Conservation (phyloP, 192 early-diverging fungal species). For the Umbelopsis vinacea region DNA sequence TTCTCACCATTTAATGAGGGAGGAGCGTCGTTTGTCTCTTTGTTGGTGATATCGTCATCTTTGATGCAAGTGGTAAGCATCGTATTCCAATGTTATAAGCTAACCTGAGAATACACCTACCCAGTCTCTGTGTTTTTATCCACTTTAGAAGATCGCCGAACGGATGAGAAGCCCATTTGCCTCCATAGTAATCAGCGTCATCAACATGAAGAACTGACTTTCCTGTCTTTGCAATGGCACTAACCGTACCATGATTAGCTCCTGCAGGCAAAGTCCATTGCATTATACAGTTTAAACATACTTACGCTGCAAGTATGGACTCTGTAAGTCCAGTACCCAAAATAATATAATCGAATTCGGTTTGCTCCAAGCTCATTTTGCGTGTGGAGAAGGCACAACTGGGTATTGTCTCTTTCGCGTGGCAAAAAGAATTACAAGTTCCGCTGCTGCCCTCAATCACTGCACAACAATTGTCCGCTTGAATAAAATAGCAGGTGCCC, state of each 20-base stretch:
- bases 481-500: too few species aligned
- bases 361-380: conserved; percentile 34
- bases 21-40: background rate
- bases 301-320: conserved; percentile 78
- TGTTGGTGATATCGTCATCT: background rate
- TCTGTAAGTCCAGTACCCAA: conserved; percentile 86
- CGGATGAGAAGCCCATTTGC: conserved; percentile 60
- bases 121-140: conserved; percentile 31
- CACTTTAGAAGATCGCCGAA: conserved; percentile 56
- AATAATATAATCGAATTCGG: conserved; percentile 78
- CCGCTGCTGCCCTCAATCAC: background rate
- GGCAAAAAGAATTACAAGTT: background rate
- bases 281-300: background rate
- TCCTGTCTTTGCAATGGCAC: conserved; percentile 68
- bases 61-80: too few species aligned
- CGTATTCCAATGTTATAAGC: background rate
- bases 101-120: background rate
- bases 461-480: too few species aligned
- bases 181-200: conserved; percentile 81
- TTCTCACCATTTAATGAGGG: background rate
- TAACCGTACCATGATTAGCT: conserved; percentile 28
- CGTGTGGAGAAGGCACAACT: background rate
- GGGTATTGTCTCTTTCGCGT: background rate
- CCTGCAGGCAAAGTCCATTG: background rate
- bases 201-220: conserved; percentile 84